A percentile compares a stretch with the other conserved stretches of the same genome.
Evolutionary conservation across 345 rosid species (phyloP).

Genomic region (Citrus mangshanensis): DNA sequence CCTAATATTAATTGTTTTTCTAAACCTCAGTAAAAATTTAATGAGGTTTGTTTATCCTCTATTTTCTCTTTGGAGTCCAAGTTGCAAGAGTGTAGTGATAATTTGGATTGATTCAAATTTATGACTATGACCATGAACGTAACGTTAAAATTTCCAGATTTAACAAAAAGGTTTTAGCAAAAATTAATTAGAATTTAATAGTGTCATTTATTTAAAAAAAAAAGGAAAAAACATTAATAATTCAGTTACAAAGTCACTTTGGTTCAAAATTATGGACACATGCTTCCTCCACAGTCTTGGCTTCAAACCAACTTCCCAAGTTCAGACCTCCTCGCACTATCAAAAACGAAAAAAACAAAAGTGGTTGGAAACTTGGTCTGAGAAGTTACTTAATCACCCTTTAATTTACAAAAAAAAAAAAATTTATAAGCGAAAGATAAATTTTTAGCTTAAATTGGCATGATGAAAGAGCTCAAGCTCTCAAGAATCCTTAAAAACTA

Average conservation of each 20-base stretch:
- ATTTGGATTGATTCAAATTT: background rate
- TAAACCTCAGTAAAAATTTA: background rate
- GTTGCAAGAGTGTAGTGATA: background rate
- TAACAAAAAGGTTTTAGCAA: conserved; percentile 2
- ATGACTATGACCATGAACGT: background rate
- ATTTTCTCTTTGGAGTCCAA: background rate
- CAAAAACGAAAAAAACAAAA: background rate
- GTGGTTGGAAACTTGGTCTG: background rate
- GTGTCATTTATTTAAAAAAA: background rate
- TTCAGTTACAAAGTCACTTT: conserved; percentile 18
- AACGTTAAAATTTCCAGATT: background rate
- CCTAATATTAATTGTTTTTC: background rate
- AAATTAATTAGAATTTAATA: conserved; percentile 12
- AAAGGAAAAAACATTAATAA: conserved; percentile 6
- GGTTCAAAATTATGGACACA: conserved; percentile 8
- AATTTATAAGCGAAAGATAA: background rate
- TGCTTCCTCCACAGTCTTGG: background rate
- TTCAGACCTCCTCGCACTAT: background rate
- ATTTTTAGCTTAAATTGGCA: background rate
- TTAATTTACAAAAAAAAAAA: background rate
- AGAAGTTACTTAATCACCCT: background rate
- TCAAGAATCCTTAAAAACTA: too few relatives aligned
- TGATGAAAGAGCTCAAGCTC: background rate
- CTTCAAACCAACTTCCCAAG: background rate
- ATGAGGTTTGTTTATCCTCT: background rate